Evolutionary conservation across 768 basidiomycete genomes (phyloP).

Genomic region (Hemileccinum impolitum): DNA sequence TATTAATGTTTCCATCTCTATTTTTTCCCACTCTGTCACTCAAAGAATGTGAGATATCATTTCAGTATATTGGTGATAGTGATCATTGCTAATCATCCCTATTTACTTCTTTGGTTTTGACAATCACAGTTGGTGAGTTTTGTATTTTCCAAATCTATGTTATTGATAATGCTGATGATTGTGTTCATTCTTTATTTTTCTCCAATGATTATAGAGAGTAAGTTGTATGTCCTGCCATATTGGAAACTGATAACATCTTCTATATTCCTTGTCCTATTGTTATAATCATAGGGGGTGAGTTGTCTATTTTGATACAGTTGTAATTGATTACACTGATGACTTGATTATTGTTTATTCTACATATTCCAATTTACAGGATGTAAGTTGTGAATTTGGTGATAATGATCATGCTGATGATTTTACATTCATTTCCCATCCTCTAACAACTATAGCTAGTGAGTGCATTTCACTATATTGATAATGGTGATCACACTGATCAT

Average conservation of each 20-base stretch:
- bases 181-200: not conserved
- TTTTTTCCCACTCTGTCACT: not conserved
- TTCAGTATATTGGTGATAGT: not conserved
- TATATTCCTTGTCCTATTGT: not conserved
- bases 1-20: not conserved
- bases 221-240: not conserved
- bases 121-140: not conserved
- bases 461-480: too few species aligned
- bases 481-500: too few species aligned
- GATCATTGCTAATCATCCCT: not conserved
- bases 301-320: too few species aligned
- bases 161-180: not conserved
- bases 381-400: not conserved
- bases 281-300: too few species aligned
- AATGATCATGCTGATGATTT: not conserved
- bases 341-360: too few species aligned
- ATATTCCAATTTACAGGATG: not conserved
- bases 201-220: not conserved
- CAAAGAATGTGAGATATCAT: not conserved
- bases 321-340: too few species aligned
- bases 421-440: not conserved
- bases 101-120: not conserved
- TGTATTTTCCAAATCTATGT: not conserved
- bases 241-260: not conserved
- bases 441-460: not conserved